These are phyloP conservation scores for Phytophthora constricta DNA, from an alignment of 352 stramenopile genomes.

Conservation along the genomic window DNA sequence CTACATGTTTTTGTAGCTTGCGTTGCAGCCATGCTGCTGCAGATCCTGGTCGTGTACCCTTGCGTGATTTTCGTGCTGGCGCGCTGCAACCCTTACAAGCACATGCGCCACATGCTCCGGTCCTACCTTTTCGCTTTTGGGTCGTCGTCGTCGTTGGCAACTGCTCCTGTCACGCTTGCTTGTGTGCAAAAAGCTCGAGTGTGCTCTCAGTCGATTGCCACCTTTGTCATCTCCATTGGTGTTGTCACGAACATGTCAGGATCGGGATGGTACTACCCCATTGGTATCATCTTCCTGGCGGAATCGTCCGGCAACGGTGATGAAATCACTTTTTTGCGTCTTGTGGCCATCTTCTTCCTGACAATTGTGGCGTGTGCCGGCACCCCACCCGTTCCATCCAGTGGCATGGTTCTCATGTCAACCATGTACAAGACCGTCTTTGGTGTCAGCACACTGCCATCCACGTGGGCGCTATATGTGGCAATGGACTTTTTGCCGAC, in stretches of 20 bases:
- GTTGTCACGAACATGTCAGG: conserved; percentile 67
- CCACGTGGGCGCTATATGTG: conserved; percentile 63
- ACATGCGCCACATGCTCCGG: conserved; percentile 71
- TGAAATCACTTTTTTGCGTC: conserved; percentile 50
- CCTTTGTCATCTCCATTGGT: conserved; percentile 77
- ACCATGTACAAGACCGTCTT: conserved; percentile 76
- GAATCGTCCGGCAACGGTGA: conserved; percentile 64
- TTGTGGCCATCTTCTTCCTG: conserved; percentile 63
- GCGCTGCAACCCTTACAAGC: conserved; percentile 68
- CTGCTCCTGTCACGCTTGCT: conserved; percentile 65
- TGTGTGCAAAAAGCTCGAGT: conserved; percentile 67
- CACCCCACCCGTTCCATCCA: conserved; percentile 60
- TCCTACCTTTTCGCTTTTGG: conserved; percentile 77
- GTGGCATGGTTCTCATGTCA: conserved; percentile 59
- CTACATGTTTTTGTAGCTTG: conserved; percentile 63
- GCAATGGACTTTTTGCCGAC: conserved; percentile 73
- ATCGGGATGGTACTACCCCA: conserved; percentile 65
- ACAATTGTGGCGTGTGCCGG: conserved; percentile 59
- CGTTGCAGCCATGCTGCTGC: conserved; percentile 39
- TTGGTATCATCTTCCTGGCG: conserved; percentile 67
- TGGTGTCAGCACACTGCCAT: conserved; percentile 48
- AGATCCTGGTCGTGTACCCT: conserved; percentile 67
- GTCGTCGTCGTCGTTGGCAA: conserved; percentile 70
- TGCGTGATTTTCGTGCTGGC: conserved; percentile 70
- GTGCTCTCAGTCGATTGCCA: conserved; percentile 76